phyloP scores from a whole-genome alignment of 2,329 filamentous ascomycete genomes.

The Ophiostoma montium region DNA sequence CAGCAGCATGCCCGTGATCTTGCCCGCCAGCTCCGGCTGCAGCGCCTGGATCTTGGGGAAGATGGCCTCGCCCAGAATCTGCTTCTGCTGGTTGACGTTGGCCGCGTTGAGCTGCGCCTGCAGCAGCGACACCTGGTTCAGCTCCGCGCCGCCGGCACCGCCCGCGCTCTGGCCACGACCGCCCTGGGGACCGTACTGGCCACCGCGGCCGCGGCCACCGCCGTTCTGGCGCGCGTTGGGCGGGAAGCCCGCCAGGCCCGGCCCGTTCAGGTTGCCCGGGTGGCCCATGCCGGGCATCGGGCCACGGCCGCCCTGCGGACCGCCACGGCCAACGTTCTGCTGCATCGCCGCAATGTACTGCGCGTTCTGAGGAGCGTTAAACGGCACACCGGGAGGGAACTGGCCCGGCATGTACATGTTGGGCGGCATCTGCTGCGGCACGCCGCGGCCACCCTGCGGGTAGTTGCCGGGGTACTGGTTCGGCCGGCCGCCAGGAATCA shows the following conservation, averaged over 20 bases:
- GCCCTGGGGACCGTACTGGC: constrained; percentile 30
- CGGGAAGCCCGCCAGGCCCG: constrained; percentile 42
- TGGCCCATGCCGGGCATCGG: constrained; percentile 49
- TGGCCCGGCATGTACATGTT: constrained; percentile 76
- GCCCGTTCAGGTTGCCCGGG: constrained; percentile 42
- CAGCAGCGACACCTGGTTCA: constrained; percentile 30
- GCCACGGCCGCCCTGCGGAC: constrained; percentile 49
- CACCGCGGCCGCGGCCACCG: constrained; percentile 29
- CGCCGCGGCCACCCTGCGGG: constrained; percentile 79
- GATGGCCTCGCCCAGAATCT: constrained; percentile 92
- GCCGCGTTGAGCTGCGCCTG: constrained; percentile 43
- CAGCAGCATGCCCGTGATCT: constrained; percentile 98
- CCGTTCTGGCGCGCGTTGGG: constrained; percentile 36
- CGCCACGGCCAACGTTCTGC: constrained; percentile 46
- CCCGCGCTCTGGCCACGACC: constrained; percentile 26
- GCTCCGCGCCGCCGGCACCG: constrained; percentile 17
- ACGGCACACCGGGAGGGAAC: constrained; percentile 59
- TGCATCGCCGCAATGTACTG: constrained; percentile 73
- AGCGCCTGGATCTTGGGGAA: constrained; percentile 97
- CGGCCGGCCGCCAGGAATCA: constrained; percentile 64
- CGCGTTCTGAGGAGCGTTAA: constrained; percentile 66
- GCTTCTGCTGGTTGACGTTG: constrained; percentile 66
- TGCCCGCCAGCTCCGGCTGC: constrained; percentile 91
- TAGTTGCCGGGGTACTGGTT: constrained; percentile 72
- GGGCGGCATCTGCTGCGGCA: constrained; percentile 74